Evolutionary conservation across 768 basidiomycete species (phyloP).

Genomic region (Russula compacta): DNA sequence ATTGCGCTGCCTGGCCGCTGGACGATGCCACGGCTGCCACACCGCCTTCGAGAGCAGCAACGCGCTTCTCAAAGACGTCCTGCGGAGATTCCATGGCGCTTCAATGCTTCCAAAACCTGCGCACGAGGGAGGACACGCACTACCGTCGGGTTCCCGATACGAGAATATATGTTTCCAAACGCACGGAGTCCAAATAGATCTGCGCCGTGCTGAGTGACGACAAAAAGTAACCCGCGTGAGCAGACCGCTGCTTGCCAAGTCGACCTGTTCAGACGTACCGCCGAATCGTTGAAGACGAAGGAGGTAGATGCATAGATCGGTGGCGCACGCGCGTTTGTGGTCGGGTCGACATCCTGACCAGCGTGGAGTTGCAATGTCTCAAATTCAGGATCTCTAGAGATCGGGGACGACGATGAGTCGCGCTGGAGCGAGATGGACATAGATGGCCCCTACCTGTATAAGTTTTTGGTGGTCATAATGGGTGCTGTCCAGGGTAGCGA

Average conservation of each 20-base stretch:
- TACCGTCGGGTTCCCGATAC: conserved; percentile 60
- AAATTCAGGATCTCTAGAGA: conserved; percentile 49
- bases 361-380: conserved; percentile 77
- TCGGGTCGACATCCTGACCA: conserved; percentile 53
- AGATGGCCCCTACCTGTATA: not conserved
- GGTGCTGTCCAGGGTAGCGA: no score
- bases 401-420: not conserved
- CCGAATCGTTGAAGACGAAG: conserved; percentile 64
- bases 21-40: conserved; percentile 64
- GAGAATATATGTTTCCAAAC: conserved; percentile 54
- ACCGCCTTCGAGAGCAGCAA: conserved; percentile 76
- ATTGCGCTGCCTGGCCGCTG: conserved; percentile 72
- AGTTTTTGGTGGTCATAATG: not conserved
- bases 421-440: not conserved
- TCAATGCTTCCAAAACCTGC: not conserved
- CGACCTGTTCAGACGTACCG: conserved; percentile 31
- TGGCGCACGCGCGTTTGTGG: conserved; percentile 64
- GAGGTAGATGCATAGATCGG: conserved; percentile 72
- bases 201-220: conserved; percentile 54
- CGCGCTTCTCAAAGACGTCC: conserved; percentile 74
- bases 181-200: conserved; percentile 57
- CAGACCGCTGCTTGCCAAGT: not conserved
- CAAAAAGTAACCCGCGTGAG: not conserved
- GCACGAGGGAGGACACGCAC: conserved; percentile 30
- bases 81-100: conserved; percentile 21